Evolutionary conservation across 805 yeast genomes (phyloP).

Genomic region (Blastobotrys attinorum): DNA sequence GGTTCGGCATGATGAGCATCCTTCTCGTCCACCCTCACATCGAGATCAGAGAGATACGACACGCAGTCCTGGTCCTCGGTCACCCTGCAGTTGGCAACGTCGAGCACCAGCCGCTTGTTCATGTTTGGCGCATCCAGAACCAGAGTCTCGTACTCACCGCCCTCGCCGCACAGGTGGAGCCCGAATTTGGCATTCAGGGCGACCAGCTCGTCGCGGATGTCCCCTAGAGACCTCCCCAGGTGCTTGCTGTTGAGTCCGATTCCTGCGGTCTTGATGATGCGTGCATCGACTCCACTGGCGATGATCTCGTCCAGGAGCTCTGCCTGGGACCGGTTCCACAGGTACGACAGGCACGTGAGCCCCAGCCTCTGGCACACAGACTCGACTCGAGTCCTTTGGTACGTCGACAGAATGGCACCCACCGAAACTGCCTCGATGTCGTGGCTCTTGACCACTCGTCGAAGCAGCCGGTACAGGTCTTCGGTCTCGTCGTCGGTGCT

Average conservation of each 20-base stretch:
- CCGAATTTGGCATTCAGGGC: conserved; percentile 57
- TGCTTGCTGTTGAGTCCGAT: conserved; percentile 63
- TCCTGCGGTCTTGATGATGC: conserved; percentile 89
- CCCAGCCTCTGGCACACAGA: conserved; percentile 73
- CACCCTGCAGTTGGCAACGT: conserved; percentile 34
- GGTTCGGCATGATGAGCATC: conserved; percentile 17
- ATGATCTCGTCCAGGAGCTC: conserved; percentile 81
- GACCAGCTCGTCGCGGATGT: conserved; percentile 50
- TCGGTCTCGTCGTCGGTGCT: conserved; percentile 73
- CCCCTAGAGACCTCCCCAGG: conserved; percentile 59
- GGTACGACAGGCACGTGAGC: conserved; percentile 59
- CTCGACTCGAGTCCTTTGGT: conserved; percentile 91
- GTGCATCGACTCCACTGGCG: conserved; percentile 59
- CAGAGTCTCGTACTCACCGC: conserved; percentile 94
- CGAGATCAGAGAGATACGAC: conserved; percentile 46
- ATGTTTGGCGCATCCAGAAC: conserved; percentile 90
- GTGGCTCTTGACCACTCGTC: conserved; percentile 39
- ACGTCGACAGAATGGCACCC: conserved; percentile 94
- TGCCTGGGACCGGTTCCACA: conserved; percentile 86
- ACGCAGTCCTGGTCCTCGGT: conserved; percentile 57
- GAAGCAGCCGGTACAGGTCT: conserved; percentile 55
- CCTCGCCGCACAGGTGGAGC: conserved; percentile 96
- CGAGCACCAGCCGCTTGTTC: conserved; percentile 40
- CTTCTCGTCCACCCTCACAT: conserved; percentile 40
- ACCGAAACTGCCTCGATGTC: conserved; percentile 82